Evolutionary conservation across 2,329 filamentous ascomycete genomes (phyloP).

Genomic region (Albophoma yamanashiensis): DNA sequence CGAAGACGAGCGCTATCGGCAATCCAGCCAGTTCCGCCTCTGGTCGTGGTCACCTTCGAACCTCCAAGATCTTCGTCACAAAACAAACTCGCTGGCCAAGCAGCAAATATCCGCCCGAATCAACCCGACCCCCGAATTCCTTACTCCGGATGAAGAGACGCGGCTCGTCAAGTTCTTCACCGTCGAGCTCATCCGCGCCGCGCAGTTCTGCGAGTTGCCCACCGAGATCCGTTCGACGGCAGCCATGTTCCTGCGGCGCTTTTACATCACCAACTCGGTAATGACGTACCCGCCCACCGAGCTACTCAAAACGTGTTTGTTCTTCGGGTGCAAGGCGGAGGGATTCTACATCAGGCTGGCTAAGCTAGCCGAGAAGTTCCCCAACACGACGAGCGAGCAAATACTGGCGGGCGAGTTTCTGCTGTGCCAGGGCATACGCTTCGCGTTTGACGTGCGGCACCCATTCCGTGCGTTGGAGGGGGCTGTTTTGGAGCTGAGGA

Average conservation of each 20-base stretch:
- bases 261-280: conserved; percentile 90
- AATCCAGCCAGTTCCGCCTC: conserved; percentile 79
- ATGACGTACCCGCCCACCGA: conserved; percentile 93
- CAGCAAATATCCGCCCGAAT: conserved; percentile 47
- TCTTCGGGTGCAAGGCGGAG: conserved; percentile 89
- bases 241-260: conserved; percentile 81
- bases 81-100: conserved; percentile 67
- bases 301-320: conserved; percentile 81
- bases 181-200: conserved; percentile 45
- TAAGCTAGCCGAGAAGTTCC: conserved; percentile 59
- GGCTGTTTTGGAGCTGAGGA: conserved; percentile 69
- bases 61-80: conserved; percentile 59
- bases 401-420: conserved; percentile 88
- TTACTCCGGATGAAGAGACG: conserved; percentile 75
- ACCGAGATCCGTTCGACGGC: conserved; percentile 54
- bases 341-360: conserved; percentile 59
- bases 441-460: conserved; percentile 87
- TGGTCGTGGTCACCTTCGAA: conserved; percentile 82
- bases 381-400: conserved; percentile 63
- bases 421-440: conserved; percentile 82
- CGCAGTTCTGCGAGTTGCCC: conserved; percentile 39
- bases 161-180: conserved; percentile 72
- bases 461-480: conserved; percentile 84
- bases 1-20: conserved; percentile 85
- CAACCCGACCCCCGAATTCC: conserved; percentile 58